Evolutionary conservation across 495 filamentous ascomycete species (phyloP), one percentile per base, ranked within the genome.

Genomic region (Parathielavia hyrcaniae): DNA sequence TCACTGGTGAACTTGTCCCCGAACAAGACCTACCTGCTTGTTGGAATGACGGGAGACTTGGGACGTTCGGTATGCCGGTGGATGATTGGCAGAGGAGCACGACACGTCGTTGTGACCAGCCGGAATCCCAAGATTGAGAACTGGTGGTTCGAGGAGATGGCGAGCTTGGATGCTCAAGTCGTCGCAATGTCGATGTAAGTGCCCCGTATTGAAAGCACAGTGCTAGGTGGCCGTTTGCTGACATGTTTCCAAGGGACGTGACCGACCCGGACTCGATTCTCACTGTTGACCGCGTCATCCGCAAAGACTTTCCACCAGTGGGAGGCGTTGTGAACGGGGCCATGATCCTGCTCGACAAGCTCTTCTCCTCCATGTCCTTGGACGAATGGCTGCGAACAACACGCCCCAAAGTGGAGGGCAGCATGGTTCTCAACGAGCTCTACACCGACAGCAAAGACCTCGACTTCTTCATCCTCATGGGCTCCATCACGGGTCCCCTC

Each of bases 381-480:
- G 69, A 73, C 1, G 53, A 61, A 6, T 63, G 75, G 38, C 23
- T 63, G 4, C 57, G 32, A 11, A 65, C 62, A 0, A n/a, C 74
- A 6, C 52, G 51, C 39, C 73, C 77, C 14, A 81, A 81, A 61
- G 65, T 79, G 2, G 48, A 68, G 1, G 72, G 72, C 13, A 59
- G 62, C 10, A 54, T 57, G 39, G 66, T 71, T 50, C 61, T 77
- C 1, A 67, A 76, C 50, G 45, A 67, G 35, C 38, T 73, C 1
- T 81, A 81, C 16, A 17, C n/a, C 14, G 57, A 67, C 13, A 46
- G 61, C 9, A n/a, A n/a, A n/a, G 53, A 14, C 13, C 70, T 86
- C 4, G 83, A 85, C 58, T 87, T 86, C 71, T 86, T 87, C 63
- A 65, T 85, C 48, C 70, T 75, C 46, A 68, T 85, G n/a, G 61